A percentile compares a stretch with the other conserved stretches of the same genome.
phyloP scores from a whole-genome alignment of 2,329 filamentous ascomycete genomes.

The Ophiocordyceps camponoti-rufipedis region DNA sequence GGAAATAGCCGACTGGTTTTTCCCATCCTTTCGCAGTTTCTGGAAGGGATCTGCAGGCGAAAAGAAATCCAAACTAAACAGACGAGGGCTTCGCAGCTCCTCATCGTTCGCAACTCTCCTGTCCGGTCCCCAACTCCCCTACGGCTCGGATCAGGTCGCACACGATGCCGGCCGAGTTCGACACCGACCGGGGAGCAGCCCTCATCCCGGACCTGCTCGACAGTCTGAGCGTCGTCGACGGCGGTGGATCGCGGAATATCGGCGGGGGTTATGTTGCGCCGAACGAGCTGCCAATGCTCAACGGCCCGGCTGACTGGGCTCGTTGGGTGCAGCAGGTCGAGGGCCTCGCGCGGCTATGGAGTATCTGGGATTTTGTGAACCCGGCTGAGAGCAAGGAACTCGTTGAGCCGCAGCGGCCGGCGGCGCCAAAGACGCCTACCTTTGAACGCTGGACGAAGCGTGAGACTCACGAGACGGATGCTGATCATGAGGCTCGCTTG shows the following conservation, averaged over 20 bases:
- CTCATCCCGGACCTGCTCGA: not conserved
- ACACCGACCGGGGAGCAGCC: not conserved
- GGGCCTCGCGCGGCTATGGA: slow-evolving; percentile 1
- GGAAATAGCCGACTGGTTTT: too few species aligned
- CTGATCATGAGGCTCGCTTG: slow-evolving; percentile 1
- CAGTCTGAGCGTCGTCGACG: not conserved
- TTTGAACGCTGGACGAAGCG: not conserved
- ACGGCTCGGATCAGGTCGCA: not conserved
- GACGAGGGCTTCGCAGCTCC: too few species aligned
- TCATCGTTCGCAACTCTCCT: not conserved
- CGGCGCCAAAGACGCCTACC: slow-evolving; percentile 1
- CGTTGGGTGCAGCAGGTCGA: slow-evolving; percentile 3
- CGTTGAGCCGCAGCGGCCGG: slow-evolving; percentile 1
- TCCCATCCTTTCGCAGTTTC: too few species aligned
- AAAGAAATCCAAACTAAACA: too few species aligned
- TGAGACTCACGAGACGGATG: slow-evolving; percentile 1
- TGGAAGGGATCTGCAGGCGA: too few species aligned
- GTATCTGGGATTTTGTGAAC: slow-evolving; percentile 4
- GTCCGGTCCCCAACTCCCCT: not conserved
- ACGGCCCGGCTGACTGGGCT: slow-evolving; percentile 2
- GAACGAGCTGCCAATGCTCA: slow-evolving; percentile 2
- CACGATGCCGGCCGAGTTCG: not conserved
- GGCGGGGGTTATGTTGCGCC: not conserved
- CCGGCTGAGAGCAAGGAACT: slow-evolving; percentile 1
- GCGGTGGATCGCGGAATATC: not conserved